A percentile compares a stretch with the other conserved stretches of the same genome.
Conservation (phyloP, 164 flowering plant species). For the Houttuynia cordata region DNA sequence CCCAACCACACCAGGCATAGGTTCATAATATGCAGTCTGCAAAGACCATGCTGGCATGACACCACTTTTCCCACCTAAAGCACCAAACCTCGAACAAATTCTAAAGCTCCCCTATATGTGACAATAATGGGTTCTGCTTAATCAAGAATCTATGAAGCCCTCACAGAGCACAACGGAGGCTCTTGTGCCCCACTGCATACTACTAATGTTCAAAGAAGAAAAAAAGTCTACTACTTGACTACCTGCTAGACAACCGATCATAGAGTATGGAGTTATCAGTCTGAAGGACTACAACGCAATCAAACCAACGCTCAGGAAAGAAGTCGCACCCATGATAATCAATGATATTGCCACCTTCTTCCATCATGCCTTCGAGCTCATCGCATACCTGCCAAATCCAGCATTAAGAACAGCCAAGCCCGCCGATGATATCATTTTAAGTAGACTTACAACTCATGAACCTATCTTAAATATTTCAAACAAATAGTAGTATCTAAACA, state of each 20-base stretch:
- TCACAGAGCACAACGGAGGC: too few relatives aligned
- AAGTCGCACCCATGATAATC: constrained; percentile 97
- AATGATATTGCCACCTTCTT: constrained; percentile 81
- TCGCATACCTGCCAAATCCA: constrained; percentile 60
- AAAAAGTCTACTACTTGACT: background rate
- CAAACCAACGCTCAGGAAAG: constrained; percentile 97
- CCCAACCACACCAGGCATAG: too few relatives aligned
- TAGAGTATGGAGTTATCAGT: constrained; percentile 70
- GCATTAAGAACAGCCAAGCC: background rate
- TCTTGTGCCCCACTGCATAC: background rate
- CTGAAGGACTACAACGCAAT: constrained; percentile 86
- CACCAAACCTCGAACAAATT: too few relatives aligned
- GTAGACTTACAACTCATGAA: background rate
- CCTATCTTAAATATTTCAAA: too few relatives aligned
- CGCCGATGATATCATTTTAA: background rate
- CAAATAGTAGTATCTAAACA: too few relatives aligned
- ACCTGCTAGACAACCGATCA: constrained; percentile 78
- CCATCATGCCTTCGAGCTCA: constrained; percentile 90
- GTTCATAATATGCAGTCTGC: too few relatives aligned
- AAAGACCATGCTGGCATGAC: too few relatives aligned
- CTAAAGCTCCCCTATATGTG: too few relatives aligned
- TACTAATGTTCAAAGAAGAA: background rate
- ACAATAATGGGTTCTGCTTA: too few relatives aligned
- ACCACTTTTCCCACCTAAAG: too few relatives aligned
- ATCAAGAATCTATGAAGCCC: too few relatives aligned